These are phyloP conservation scores for Alternaria triticina DNA, from an alignment of 2,329 filamentous ascomycete genomes.

Conservation along the genomic window DNA sequence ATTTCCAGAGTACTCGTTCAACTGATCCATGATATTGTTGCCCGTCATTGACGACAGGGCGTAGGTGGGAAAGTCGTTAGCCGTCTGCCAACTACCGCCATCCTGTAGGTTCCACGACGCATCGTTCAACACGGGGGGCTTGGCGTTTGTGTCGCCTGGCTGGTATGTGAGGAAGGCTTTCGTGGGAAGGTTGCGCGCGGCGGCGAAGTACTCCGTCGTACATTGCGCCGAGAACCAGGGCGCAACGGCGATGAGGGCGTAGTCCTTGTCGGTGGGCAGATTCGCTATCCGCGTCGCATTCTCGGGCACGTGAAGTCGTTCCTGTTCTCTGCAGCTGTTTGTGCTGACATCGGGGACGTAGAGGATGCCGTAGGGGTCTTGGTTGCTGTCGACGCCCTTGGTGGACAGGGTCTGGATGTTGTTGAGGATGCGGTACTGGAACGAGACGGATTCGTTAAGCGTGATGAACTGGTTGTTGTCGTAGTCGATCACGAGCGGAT, in stretches of 20 bases:
- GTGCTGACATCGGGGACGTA: constrained; percentile 77
- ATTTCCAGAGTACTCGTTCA: constrained; percentile 79
- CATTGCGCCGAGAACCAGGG: constrained; percentile 83
- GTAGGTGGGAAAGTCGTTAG: constrained; percentile 81
- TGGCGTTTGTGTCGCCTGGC: constrained; percentile 55
- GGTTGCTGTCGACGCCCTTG: constrained; percentile 66
- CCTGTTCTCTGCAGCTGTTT: constrained; percentile 68
- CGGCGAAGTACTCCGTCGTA: constrained; percentile 72
- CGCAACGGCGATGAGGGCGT: constrained; percentile 79
- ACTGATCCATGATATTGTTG: constrained; percentile 69
- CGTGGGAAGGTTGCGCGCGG: constrained; percentile 64
- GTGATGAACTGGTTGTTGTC: constrained; percentile 41
- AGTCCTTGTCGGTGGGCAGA: constrained; percentile 67
- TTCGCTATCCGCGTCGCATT: constrained; percentile 78
- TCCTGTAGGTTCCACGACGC: constrained; percentile 74
- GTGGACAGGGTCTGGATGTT: constrained; percentile 80
- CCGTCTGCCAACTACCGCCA: constrained; percentile 71
- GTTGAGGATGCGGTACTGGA: constrained; percentile 46
- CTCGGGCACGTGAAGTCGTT: constrained; percentile 70
- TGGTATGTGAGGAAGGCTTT: constrained; percentile 65
- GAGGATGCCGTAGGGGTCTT: constrained; percentile 76
- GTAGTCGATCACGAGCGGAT: constrained; percentile 36
- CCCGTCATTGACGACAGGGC: constrained; percentile 75
- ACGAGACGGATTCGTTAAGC: constrained; percentile 41
- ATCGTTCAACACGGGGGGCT: constrained; percentile 71